phyloP scores from a whole-genome alignment of 1,284 basidiomycete genomes.

The Leccinum angustisporum region DNA sequence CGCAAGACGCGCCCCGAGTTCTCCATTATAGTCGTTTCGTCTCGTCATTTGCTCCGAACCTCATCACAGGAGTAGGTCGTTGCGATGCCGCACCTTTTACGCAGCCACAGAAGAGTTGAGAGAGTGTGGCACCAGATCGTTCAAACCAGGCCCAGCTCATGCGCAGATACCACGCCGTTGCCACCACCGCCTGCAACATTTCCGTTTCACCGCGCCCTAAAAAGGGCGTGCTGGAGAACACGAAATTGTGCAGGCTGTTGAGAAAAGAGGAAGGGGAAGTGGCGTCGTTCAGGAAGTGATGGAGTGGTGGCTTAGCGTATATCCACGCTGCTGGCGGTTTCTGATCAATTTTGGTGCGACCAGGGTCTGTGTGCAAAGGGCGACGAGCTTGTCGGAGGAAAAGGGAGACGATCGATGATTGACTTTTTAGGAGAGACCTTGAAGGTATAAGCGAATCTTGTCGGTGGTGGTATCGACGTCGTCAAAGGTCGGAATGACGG shows the following conservation, averaged over 20 bases:
- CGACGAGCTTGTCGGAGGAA: not conserved
- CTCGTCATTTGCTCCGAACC: constrained; percentile 1
- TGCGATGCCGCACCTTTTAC: not conserved
- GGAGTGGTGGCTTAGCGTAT: not conserved
- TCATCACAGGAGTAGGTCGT: constrained; percentile 1
- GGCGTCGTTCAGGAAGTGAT: not conserved
- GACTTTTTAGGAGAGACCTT: not conserved
- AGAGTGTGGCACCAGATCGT: not conserved
- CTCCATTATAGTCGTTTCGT: constrained; percentile 3
- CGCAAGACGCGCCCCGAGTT: not conserved
- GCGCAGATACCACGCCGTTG: not conserved
- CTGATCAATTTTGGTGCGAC: not conserved
- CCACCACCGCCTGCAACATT: constrained; percentile 13
- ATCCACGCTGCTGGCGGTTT: not conserved
- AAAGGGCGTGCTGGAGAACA: constrained; percentile 19
- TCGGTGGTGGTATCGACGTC: not conserved
- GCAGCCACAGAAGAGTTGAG: not conserved
- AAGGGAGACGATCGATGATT: not conserved
- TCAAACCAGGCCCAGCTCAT: constrained; percentile 1
- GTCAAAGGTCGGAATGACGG: not conserved
- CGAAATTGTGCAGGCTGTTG: constrained; percentile 5
- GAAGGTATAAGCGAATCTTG: not conserved
- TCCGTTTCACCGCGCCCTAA: constrained; percentile 17
- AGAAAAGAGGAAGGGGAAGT: not conserved
- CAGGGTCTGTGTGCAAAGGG: not conserved